Evolutionary conservation across 306 rosid species (phyloP).

Genomic region (Comarum palustre): DNA sequence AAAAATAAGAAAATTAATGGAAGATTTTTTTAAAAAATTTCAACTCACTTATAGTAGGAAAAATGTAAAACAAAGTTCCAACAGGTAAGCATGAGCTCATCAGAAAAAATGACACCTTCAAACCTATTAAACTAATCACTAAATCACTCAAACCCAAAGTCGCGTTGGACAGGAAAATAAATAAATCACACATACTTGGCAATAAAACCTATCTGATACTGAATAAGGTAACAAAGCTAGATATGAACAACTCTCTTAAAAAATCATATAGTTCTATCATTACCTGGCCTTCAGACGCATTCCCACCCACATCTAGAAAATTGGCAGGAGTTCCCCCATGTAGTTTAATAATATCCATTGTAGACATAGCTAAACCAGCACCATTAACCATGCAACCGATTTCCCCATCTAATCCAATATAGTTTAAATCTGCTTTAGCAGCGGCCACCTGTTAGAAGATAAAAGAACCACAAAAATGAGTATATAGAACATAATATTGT

Average conservation of each 20-base stretch:
- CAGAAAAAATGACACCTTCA: not conserved
- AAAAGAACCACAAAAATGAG: too few species aligned
- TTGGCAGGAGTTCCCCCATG: constrained; percentile 99
- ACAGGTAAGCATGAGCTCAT: not conserved
- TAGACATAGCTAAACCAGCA: constrained; percentile 98
- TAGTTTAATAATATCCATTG: constrained; percentile 95
- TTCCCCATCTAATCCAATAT: constrained; percentile 97
- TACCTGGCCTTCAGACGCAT: constrained; percentile 98
- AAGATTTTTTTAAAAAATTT: not conserved
- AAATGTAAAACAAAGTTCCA: not conserved
- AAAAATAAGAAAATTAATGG: constrained; percentile 17
- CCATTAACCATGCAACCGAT: constrained; percentile 99
- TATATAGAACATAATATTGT: too few species aligned
- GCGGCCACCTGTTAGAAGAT: constrained; percentile 66
- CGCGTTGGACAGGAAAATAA: not conserved
- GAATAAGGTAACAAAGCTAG: not conserved
- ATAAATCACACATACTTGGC: not conserved
- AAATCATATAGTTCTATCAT: constrained; percentile 21
- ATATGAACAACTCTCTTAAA: not conserved
- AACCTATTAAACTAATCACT: not conserved
- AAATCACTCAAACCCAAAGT: constrained; percentile 5
- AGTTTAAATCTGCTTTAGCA: constrained; percentile 91
- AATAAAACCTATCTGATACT: not conserved
- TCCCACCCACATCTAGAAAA: constrained; percentile 95
- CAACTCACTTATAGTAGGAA: too few species aligned